phyloP scores from a whole-genome alignment of 164 flowering plant genomes.

The Aristolochia californica region DNA sequence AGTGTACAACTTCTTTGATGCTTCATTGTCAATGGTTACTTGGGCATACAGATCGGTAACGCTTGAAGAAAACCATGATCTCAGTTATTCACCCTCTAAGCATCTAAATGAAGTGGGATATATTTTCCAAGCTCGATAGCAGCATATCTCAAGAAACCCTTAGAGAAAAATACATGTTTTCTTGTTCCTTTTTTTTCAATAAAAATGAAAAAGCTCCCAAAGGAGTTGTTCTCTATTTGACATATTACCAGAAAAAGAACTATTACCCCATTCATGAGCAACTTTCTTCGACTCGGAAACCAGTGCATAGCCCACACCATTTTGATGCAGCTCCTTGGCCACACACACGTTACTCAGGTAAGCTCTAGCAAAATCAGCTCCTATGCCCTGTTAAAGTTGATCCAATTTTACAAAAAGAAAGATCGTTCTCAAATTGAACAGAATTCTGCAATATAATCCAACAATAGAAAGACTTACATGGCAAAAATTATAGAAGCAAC shows the following conservation, averaged over 20 bases:
- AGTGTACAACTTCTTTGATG: slow-evolving; percentile 65
- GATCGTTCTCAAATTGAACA: background rate
- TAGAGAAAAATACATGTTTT: too few relatives aligned
- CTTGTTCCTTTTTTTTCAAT: too few relatives aligned
- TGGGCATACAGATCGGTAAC: slow-evolving; percentile 83
- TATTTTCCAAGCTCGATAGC: too few relatives aligned
- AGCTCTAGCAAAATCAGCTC: slow-evolving; percentile 74
- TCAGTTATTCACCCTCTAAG: too few relatives aligned
- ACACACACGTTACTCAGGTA: slow-evolving; percentile 92
- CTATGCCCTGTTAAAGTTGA: slow-evolving; percentile 48
- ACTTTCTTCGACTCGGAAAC: slow-evolving; percentile 57
- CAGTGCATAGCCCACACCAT: slow-evolving; percentile 66
- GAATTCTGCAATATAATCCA: too few relatives aligned
- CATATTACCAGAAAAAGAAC: too few relatives aligned
- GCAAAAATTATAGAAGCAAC: background rate
- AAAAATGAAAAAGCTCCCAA: too few relatives aligned
- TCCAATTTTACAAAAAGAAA: background rate
- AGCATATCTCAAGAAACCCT: too few relatives aligned
- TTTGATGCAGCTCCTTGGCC: slow-evolving; percentile 72
- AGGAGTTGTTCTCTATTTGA: too few relatives aligned
- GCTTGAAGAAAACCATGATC: slow-evolving; percentile 34
- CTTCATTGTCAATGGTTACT: slow-evolving; percentile 73
- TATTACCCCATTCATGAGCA: slow-evolving; percentile 82
- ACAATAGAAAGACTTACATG: background rate
- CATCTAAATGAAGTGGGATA: too few relatives aligned